A percentile compares a stretch with the other conserved stretches of the same genome.
Conservation (phyloP, 2,329 filamentous ascomycete genomes). For the Alternaria brassicae region DNA sequence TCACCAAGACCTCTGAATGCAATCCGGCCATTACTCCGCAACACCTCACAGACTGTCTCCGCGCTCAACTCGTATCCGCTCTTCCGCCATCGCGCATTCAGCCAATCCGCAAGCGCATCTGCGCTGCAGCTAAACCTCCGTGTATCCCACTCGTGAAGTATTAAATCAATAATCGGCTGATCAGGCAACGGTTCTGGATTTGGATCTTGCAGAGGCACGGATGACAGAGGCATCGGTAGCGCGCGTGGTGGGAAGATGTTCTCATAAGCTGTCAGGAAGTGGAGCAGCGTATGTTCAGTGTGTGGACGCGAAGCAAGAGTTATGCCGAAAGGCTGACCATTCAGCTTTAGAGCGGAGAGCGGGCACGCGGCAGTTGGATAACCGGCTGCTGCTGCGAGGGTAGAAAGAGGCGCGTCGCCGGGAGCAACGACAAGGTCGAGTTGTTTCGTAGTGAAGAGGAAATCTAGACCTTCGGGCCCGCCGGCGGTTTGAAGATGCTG, state of each 20-base stretch:
- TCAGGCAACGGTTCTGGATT: conserved; percentile 40
- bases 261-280: conserved; percentile 49
- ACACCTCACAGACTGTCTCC: conserved; percentile 46
- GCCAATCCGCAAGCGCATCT: conserved; percentile 46
- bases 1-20: conserved; percentile 48
- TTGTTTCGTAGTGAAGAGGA: conserved; percentile 36
- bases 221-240: conserved; percentile 38
- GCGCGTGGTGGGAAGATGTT: conserved; percentile 45
- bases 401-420: conserved; percentile 46
- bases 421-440: conserved; percentile 46
- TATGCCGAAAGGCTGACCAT: conserved; percentile 48
- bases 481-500: conserved; percentile 39
- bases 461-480: conserved; percentile 44
- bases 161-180: conserved; percentile 43
- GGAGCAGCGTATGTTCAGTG: conserved; percentile 43
- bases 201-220: conserved; percentile 38
- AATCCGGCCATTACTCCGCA: conserved; percentile 44
- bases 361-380: conserved; percentile 48
- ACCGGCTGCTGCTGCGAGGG: conserved; percentile 45
- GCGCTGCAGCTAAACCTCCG: conserved; percentile 39
- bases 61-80: conserved; percentile 45
- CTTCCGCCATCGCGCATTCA: conserved; percentile 46
- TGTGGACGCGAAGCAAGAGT: conserved; percentile 42
- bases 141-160: conserved; percentile 47
- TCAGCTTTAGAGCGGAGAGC: conserved; percentile 43